phyloP scores from a whole-genome alignment of 345 rosid species.

The Zanthoxylum bungeanum region DNA sequence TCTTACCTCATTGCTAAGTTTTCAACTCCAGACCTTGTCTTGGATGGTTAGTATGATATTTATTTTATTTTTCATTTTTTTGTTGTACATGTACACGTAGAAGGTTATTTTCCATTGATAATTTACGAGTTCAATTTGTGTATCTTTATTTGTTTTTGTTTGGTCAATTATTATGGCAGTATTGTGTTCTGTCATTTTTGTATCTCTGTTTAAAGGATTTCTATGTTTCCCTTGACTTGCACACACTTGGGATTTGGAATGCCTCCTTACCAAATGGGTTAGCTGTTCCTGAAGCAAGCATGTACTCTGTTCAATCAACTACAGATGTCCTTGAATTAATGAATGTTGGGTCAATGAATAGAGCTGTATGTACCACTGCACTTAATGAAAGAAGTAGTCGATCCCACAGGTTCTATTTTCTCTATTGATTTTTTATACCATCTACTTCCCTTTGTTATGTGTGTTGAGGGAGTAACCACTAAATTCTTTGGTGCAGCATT shows the following conservation, averaged over 20 bases:
- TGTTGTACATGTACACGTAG: neutral
- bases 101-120: neutral
- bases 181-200: neutral
- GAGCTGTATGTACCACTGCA: slow-evolving; percentile 90
- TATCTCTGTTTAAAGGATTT: slow-evolving; percentile 1
- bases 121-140: neutral
- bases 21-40: slow-evolving; percentile 5
- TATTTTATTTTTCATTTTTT: neutral
- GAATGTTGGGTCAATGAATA: slow-evolving; percentile 77
- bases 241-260: slow-evolving; percentile 98
- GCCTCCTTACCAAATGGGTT: slow-evolving; percentile 92
- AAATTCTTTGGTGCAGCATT: slow-evolving; percentile 52
- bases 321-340: slow-evolving; percentile 83
- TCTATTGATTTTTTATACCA: slow-evolving; percentile 5
- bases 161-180: neutral
- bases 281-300: slow-evolving; percentile 97
- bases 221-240: slow-evolving; percentile 62
- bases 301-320: slow-evolving; percentile 78
- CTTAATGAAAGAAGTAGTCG: slow-evolving; percentile 96
- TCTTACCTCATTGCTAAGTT: slow-evolving; percentile 1
- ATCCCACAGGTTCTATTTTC: slow-evolving; percentile 78
- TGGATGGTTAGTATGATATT: neutral
- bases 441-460: neutral
- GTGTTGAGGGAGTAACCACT: neutral
- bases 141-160: neutral